Base-by-base conservation (phyloP, 2,329 filamentous ascomycete species). In the Ceratocystis colombiana region DNA sequence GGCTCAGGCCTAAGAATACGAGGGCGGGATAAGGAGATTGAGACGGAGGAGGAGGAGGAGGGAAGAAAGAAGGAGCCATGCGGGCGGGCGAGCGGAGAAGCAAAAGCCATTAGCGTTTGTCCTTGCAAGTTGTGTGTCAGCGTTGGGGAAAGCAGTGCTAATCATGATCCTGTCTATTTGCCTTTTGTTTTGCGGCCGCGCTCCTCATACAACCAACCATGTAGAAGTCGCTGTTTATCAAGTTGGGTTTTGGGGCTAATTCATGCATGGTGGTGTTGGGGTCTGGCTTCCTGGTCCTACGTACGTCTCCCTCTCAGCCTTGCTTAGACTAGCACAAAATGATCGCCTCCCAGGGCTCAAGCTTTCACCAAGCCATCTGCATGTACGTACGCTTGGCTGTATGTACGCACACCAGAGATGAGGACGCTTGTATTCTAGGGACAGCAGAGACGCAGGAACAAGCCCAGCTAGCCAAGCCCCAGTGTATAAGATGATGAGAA, bases 401-500 rank as follows among this genome's bases (percentile, higher is more conserved):
- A 48, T 48, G 45, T 48, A 20, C 3, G 17, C 46, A n/a, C 17
- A 12, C 10, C 46, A 50, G 22, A 50, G 1, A 50, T 7, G 46
- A 50, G 22, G 46, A 50, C 46, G 46, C 46, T 50, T 50, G 46
- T 22, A n/a, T 50, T 50, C 17, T 22, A 50, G 46, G 46, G 46
- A 37, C 46, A n/a, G 2, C 6, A 50, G 8, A 50, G 17, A 50
- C 46, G 46, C 46, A 50, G 46, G 46, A 50, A 50, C 46, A 20
- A 22, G 46, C 45, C 15, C 15, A 20, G 4, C 45, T 48, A 48
- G 15, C 45, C 45, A 17, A 25, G 22, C 50, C 22, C 50, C 20
- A 57, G 22, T 28, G 50, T 57, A 28, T 17, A 57, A 57, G 50
- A 57, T 57, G 50, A 37, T 37, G 8, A 37, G 50, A 25, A 55